Evolutionary conservation across 1,284 basidiomycete genomes (phyloP).

Genomic region (Ustilago hordei): DNA sequence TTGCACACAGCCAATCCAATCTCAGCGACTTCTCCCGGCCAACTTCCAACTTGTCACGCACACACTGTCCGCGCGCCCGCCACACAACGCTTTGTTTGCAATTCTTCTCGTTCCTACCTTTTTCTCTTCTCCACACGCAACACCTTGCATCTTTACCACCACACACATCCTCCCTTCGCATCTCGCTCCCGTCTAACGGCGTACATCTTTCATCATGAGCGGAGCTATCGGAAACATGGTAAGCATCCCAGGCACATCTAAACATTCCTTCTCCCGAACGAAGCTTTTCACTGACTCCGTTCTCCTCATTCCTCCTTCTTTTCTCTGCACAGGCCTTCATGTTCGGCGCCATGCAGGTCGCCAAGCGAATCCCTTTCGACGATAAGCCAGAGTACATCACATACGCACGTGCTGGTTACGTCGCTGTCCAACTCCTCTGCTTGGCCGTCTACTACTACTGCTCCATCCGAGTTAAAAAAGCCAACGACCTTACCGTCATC

Average conservation of each 20-base stretch:
- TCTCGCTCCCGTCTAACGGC: conserved; percentile 13
- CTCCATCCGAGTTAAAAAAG: conserved; percentile 78
- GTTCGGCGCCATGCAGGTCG: conserved; percentile 74
- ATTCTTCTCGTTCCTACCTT: background rate
- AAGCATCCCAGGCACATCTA: conserved; percentile 8
- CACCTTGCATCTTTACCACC: background rate
- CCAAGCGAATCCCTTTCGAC: conserved; percentile 89
- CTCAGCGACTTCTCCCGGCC: background rate
- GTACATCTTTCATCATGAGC: conserved; percentile 39
- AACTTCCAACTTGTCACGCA: background rate
- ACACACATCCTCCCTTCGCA: background rate
- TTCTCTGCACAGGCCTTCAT: conserved; percentile 39
- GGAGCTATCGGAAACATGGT: conserved; percentile 57
- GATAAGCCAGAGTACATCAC: conserved; percentile 81
- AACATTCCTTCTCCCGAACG: background rate
- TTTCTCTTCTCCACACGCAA: background rate
- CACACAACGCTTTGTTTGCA: background rate
- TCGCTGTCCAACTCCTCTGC: conserved; percentile 79
- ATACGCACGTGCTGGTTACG: conserved; percentile 87
- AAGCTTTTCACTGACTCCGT: conserved; percentile 5
- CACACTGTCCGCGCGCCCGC: background rate
- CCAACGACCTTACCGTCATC: conserved; percentile 93
- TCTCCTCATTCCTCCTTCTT: background rate
- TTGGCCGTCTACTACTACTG: conserved; percentile 82
- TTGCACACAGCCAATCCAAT: too few relatives aligned